Evolutionary conservation across 176 grass and related monocot species (phyloP).

Genomic region (Triticum monococcum): DNA sequence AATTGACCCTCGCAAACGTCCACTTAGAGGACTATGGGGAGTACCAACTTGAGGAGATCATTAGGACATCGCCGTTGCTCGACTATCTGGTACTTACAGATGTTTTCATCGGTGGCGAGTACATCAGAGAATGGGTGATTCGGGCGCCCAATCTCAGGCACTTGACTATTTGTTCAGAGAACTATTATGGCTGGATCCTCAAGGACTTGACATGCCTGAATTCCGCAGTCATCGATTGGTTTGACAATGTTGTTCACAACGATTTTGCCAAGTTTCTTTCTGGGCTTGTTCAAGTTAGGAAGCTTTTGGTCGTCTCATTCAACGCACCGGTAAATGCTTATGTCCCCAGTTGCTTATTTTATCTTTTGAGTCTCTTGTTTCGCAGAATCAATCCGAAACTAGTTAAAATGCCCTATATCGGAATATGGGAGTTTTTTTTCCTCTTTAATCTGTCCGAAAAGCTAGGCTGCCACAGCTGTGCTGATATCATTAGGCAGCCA

Average conservation of each 20-base stretch:
- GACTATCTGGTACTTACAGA: neutral
- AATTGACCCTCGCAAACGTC: neutral
- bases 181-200: conserved; percentile 27
- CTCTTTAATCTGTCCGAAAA: neutral
- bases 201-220: conserved; percentile 6
- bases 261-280: neutral
- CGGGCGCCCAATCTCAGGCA: conserved; percentile 18
- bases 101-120: neutral
- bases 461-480: neutral
- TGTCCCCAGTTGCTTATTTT: neutral
- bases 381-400: neutral
- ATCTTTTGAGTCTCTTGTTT: neutral
- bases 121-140: conserved; percentile 17
- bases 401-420: neutral
- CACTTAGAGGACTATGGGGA: conserved; percentile 6
- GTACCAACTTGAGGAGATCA: conserved; percentile 30
- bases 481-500: neutral
- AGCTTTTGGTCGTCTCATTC: neutral
- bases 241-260: neutral
- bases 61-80: conserved; percentile 19
- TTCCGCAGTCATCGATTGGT: conserved; percentile 10
- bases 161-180: conserved; percentile 10
- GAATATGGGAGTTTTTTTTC: neutral
- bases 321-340: neutral
- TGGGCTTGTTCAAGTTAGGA: neutral